These are phyloP conservation scores for Candida dajiaensis DNA, from an alignment of 805 yeast genomes.

Conservation along the genomic window DNA sequence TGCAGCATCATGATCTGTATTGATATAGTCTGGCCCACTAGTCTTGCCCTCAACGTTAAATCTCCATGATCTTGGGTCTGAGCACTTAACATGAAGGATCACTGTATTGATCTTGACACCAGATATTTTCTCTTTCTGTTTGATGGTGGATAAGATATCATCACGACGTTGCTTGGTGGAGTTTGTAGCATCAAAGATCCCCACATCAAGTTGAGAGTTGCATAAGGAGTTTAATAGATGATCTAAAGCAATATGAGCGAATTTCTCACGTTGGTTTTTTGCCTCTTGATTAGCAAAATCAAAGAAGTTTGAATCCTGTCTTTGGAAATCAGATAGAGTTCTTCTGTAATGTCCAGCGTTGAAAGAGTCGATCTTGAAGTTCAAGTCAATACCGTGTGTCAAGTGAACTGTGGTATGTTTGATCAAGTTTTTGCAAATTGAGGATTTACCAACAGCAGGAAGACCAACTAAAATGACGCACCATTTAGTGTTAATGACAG, in stretches of 20 bases:
- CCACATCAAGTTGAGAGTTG: constrained; percentile 40
- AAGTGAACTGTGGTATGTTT: constrained; percentile 39
- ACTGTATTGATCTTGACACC: constrained; percentile 39
- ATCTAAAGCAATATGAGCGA: constrained; percentile 47
- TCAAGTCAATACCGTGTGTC: constrained; percentile 3
- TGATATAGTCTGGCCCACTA: constrained; percentile 52
- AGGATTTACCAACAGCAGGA: constrained; percentile 75
- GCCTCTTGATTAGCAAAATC: constrained; percentile 39
- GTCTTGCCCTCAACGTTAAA: constrained; percentile 64
- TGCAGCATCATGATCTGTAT: constrained; percentile 45
- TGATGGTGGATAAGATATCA: constrained; percentile 15
- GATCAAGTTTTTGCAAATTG: constrained; percentile 60
- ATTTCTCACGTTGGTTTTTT: constrained; percentile 39
- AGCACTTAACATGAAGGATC: constrained; percentile 55
- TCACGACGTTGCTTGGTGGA: constrained; percentile 40
- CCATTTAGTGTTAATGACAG: constrained; percentile 35
- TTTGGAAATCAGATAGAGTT: constrained; percentile 29
- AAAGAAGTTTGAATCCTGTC: constrained; percentile 34
- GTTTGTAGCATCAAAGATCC: constrained; percentile 58
- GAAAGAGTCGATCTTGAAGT: constrained; percentile 41
- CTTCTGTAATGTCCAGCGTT: constrained; percentile 74
- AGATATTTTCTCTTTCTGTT: constrained; percentile 18
- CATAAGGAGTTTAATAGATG: constrained; percentile 38
- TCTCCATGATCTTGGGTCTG: constrained; percentile 43
- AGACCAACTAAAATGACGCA: constrained; percentile 69